Base-by-base conservation (phyloP, 129 eudicot species). In the Flaveria bidentis region DNA sequence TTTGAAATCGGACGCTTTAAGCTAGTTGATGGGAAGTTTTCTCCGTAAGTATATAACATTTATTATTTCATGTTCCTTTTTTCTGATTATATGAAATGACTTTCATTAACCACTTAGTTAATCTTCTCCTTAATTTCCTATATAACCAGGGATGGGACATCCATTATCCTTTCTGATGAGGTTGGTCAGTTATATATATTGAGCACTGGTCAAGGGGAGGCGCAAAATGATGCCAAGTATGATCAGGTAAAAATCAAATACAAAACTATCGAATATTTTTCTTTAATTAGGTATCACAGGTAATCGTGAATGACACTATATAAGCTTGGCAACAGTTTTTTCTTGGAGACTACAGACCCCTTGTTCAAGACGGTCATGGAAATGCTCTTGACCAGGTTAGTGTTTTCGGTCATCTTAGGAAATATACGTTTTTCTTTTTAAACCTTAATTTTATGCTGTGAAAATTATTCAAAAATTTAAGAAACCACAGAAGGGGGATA, bases 321-420 rank as follows among this genome's bases (percentile, higher is more conserved):
- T 73, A 55, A 76, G 64, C 70, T 15, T 74, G 52, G 74, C 53
- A 72, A 82, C 93, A 94, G 99, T 94, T 94, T 77, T 94, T 94
- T 68, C 90, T 94, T 65, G 99, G 99, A 77, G 99, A 94, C 75
- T 94, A 94, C 90, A 90, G 97, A 18, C 99, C 97, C 63, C 92
- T 94, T 73, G 79, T 94, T 67, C 93, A 86, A 60, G 99, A 94
- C 68, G 82, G 96, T 52, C 88, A 86, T 81, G 98, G 98, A 69
- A 94, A 91, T 86, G 96, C 91, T 69, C 91, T 94, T 61, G 98
- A 94, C 74, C 98, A 94, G 91, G 98, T 94, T 78, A 73, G 85
- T 76, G 51, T 3, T 23, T 76, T 36, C 56, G 36, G 66, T 69
- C n/a, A 67, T 28, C 14, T 62, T 51, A 51, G 25, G 39, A 65